phyloP scores from a whole-genome alignment of 139 green algal species.

The Deuterostichococcus epilithicus region DNA sequence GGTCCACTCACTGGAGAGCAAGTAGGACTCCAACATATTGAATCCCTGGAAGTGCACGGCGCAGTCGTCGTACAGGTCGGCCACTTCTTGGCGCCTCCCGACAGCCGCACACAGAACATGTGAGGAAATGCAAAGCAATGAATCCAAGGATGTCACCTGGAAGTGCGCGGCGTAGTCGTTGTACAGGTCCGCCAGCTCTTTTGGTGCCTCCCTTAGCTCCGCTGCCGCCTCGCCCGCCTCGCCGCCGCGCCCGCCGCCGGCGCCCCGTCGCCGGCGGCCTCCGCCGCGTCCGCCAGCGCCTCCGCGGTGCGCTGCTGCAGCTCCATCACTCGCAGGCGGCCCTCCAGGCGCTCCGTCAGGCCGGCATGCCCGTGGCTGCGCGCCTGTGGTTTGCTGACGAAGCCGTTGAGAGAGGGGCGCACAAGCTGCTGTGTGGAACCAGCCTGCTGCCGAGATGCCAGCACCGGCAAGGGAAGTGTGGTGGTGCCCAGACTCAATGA shows the following conservation, averaged over 20 bases:
- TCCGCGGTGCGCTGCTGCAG: slow-evolving; percentile 46
- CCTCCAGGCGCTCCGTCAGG: slow-evolving; percentile 46
- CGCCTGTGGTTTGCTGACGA: too few relatives aligned
- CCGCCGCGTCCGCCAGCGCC: not conserved
- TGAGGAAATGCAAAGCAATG: not conserved
- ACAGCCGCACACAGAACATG: not conserved
- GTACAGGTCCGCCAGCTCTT: slow-evolving; percentile 65
- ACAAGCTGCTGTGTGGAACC: too few relatives aligned
- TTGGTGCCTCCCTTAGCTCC: slow-evolving; percentile 27
- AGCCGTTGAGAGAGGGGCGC: too few relatives aligned
- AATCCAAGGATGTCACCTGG: slow-evolving; percentile 21
- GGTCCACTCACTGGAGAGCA: too few relatives aligned
- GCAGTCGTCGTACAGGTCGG: slow-evolving; percentile 79
- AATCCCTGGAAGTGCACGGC: slow-evolving; percentile 46
- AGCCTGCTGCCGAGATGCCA: too few relatives aligned
- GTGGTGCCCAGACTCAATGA: too few relatives aligned
- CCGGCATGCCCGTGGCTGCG: slow-evolving; percentile 48
- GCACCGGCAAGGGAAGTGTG: too few relatives aligned
- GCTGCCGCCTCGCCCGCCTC: slow-evolving; percentile 10
- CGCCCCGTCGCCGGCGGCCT: not conserved
- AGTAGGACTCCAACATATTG: too few relatives aligned
- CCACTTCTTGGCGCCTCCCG: slow-evolving; percentile 18
- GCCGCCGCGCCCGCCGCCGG: not conserved
- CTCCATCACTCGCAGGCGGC: slow-evolving; percentile 37
- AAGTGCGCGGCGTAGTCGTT: slow-evolving; percentile 70